Percentiles rank a stretch among this genome's conserved stretches.
Conservation (phyloP, 768 basidiomycete genomes). For the Mycena rosella region DNA sequence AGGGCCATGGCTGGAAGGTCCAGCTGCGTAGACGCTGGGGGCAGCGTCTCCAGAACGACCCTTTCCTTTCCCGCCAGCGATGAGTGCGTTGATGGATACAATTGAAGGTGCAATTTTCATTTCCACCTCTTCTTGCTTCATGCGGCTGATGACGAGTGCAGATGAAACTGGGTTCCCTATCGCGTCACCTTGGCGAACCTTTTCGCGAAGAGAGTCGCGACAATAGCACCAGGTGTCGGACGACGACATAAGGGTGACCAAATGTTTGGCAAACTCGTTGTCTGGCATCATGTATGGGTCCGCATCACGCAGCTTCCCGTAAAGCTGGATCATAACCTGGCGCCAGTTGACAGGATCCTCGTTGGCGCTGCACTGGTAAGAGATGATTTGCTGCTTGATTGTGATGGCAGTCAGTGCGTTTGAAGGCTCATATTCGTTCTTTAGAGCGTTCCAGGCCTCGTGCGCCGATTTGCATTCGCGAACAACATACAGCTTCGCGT, state of each 20-base stretch:
- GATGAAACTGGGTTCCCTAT: conserved; percentile 3
- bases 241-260: conserved; percentile 21
- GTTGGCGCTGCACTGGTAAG: neutral
- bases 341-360: conserved; percentile 22
- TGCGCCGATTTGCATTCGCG: conserved; percentile 21
- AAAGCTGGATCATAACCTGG: conserved; percentile 11
- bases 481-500: conserved; percentile 28
- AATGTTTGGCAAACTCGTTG: conserved; percentile 26
- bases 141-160: neutral
- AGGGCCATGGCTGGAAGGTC: conserved; percentile 2
- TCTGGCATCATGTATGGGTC: conserved; percentile 27
- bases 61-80: neutral
- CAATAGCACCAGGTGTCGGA: neutral
- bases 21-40: neutral
- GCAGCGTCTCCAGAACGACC: neutral
- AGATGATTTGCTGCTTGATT: conserved; percentile 11
- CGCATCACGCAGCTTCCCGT: conserved; percentile 18
- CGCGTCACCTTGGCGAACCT: neutral
- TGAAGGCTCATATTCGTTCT: conserved; percentile 27
- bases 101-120: conserved; percentile 8
- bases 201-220: conserved; percentile 14
- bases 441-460: conserved; percentile 23
- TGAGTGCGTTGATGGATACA: conserved; percentile 4
- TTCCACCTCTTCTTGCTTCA: conserved; percentile 18
- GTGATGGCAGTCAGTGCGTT: conserved; percentile 23